Conservation (phyloP, 2,329 filamentous ascomycete species). For the Penicillium decumbens region DNA sequence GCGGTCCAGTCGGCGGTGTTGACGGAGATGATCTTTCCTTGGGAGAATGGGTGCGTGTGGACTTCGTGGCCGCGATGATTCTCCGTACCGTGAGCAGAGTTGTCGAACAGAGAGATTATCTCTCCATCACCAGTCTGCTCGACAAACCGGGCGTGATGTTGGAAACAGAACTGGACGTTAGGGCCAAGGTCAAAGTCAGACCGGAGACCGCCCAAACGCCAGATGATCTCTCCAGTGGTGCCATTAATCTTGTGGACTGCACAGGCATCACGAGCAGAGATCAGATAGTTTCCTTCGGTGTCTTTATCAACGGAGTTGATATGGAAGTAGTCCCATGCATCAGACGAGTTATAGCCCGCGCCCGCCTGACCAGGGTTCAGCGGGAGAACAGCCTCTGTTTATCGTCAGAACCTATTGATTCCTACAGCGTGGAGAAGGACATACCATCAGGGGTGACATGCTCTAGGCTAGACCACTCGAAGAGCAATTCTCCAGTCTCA, state of each 20-base stretch:
- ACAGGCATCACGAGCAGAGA: slow-evolving; percentile 46
- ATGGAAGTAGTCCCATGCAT: slow-evolving; percentile 51
- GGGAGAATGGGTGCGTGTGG: slow-evolving; percentile 41
- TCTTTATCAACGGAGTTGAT: slow-evolving; percentile 46
- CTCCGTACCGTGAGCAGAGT: slow-evolving; percentile 45
- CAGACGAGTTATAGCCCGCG: slow-evolving; percentile 34
- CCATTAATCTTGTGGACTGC: slow-evolving; percentile 49
- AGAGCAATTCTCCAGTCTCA: slow-evolving; percentile 52
- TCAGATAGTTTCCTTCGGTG: slow-evolving; percentile 43
- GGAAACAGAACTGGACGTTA: slow-evolving; percentile 48
- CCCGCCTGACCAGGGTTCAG: slow-evolving; percentile 46
- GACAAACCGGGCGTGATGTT: slow-evolving; percentile 50
- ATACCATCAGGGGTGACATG: slow-evolving; percentile 51
- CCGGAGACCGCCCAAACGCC: slow-evolving; percentile 45
- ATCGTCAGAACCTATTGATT: slow-evolving; percentile 2
- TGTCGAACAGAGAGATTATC: slow-evolving; percentile 53
- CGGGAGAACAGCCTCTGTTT: slow-evolving; percentile 44
- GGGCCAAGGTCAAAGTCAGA: slow-evolving; percentile 42
- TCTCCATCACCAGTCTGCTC: slow-evolving; percentile 46
- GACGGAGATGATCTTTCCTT: slow-evolving; percentile 45
- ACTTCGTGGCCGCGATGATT: slow-evolving; percentile 32
- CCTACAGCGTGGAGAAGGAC: slow-evolving; percentile 8
- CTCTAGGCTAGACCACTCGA: slow-evolving; percentile 57
- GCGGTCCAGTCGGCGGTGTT: slow-evolving; percentile 45
- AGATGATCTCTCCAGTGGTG: slow-evolving; percentile 45